Conservation (phyloP, 306 rosid genomes). For the Styphnolobium japonicum region DNA sequence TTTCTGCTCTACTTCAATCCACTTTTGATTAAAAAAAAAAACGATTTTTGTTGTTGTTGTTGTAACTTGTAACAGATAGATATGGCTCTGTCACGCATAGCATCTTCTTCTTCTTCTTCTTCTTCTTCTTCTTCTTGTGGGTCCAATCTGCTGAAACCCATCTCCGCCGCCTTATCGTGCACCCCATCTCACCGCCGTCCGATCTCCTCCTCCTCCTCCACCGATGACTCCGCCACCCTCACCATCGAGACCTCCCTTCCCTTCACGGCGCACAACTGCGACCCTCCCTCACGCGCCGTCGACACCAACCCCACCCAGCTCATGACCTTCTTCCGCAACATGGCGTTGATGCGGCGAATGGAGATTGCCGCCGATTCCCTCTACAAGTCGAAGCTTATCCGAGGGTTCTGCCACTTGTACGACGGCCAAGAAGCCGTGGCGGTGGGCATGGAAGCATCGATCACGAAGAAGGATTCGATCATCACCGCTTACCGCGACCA, state of each 20-base stretch:
- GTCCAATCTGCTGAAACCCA: constrained; percentile 47
- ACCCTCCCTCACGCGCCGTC: constrained; percentile 72
- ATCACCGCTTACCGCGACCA: constrained; percentile 91
- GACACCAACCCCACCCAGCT: constrained; percentile 64
- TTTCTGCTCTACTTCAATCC: background rate
- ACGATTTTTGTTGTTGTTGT: background rate
- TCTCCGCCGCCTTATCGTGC: constrained; percentile 38
- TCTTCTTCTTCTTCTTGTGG: constrained; percentile 30
- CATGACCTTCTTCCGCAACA: constrained; percentile 59
- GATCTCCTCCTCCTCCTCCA: constrained; percentile 47
- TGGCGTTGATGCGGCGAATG: constrained; percentile 90
- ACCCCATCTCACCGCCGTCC: constrained; percentile 42
- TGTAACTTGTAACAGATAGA: constrained; percentile 16
- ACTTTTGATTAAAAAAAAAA: background rate
- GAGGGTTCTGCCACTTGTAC: constrained; percentile 93
- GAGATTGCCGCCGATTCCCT: constrained; percentile 97
- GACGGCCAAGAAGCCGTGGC: constrained; percentile 95
- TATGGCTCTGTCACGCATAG: constrained; percentile 60
- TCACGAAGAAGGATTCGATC: constrained; percentile 62
- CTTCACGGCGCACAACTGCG: constrained; percentile 71
- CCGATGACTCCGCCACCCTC: constrained; percentile 40
- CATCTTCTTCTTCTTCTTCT: constrained; percentile 40
- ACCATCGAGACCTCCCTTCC: constrained; percentile 77
- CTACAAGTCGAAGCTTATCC: constrained; percentile 87
- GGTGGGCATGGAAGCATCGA: constrained; percentile 84